A percentile compares a stretch with the other conserved stretches of the same genome.
These are phyloP conservation scores for Umbelopsis isabellina DNA, from an alignment of 192 early-diverging fungal genomes.

Conservation along the genomic window DNA sequence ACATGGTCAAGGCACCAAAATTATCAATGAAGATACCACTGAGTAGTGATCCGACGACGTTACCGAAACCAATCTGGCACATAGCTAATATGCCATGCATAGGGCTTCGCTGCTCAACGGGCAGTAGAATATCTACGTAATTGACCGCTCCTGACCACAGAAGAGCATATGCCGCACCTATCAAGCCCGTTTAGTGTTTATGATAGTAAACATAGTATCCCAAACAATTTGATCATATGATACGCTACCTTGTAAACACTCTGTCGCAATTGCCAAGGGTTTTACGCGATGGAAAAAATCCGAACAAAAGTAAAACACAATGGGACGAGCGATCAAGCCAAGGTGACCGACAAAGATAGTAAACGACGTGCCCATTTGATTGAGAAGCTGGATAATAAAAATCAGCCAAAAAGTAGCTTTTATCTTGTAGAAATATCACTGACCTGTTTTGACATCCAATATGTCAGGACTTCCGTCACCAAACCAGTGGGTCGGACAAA, in stretches of 20 bases:
- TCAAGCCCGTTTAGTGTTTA: not conserved
- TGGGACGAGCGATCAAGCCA: not conserved
- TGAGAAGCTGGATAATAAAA: not conserved
- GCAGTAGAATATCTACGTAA: not conserved
- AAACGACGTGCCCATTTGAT: not conserved
- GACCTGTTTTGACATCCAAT: constrained; percentile 14
- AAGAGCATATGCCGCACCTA: constrained; percentile 2
- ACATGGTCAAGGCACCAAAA: not conserved
- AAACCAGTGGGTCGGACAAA: not conserved
- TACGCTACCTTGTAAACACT: constrained; percentile 5
- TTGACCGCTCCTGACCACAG: not conserved
- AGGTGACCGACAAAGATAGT: not conserved
- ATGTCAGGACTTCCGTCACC: constrained; percentile 4
- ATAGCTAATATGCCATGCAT: constrained; percentile 7
- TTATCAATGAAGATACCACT: not conserved
- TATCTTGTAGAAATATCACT: not conserved
- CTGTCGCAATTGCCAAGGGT: not conserved
- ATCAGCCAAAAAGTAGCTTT: not conserved
- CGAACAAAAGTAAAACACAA: constrained; percentile 4
- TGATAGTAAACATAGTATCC: not conserved
- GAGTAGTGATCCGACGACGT: not conserved
- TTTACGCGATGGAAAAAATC: not conserved
- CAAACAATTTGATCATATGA: not conserved
- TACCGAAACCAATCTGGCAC: constrained; percentile 6
- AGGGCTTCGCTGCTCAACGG: not conserved